Percentiles rank a stretch among this genome's conserved stretches.
Conservation (phyloP, 139 green algal genomes). For the Parachlorella kessleri region DNA sequence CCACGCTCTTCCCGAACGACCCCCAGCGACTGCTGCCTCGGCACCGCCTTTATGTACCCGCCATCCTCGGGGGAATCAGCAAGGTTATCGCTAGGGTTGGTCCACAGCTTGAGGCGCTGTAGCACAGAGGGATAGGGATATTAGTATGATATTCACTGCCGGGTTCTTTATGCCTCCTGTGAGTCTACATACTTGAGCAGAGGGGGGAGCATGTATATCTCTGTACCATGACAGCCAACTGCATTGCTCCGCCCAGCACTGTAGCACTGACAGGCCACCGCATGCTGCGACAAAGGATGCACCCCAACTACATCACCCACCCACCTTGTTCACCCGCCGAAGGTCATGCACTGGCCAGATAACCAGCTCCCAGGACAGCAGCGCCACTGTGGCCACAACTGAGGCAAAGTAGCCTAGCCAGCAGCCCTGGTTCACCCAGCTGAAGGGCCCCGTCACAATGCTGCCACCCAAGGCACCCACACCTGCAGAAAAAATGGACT, state of each 20-base stretch:
- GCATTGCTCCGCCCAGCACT: too few species aligned
- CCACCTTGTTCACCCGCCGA: conserved; percentile 10
- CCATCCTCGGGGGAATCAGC: neutral
- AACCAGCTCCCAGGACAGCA: conserved; percentile 22
- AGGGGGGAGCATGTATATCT: neutral
- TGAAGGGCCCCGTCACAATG: conserved; percentile 28
- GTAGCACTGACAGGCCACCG: neutral
- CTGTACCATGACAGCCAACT: too few species aligned
- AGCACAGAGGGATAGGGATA: too few species aligned
- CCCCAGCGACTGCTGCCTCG: too few species aligned
- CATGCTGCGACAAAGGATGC: too few species aligned
- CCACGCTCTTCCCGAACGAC: too few species aligned
- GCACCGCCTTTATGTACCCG: neutral
- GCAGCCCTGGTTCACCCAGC: conserved; percentile 41
- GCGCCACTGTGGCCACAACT: neutral
- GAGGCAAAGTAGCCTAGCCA: conserved; percentile 34
- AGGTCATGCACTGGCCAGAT: conserved; percentile 19
- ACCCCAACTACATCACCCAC: neutral
- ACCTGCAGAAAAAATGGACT: conserved; percentile 17
- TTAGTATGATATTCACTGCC: too few species aligned
- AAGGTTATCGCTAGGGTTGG: neutral
- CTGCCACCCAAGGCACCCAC: conserved; percentile 13
- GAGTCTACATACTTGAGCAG: neutral
- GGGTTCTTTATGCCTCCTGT: neutral
- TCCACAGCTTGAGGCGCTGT: conserved; percentile 22